Evolutionary conservation across 1,284 basidiomycete genomes (phyloP).

Genomic region (Inonotus hispidus): DNA sequence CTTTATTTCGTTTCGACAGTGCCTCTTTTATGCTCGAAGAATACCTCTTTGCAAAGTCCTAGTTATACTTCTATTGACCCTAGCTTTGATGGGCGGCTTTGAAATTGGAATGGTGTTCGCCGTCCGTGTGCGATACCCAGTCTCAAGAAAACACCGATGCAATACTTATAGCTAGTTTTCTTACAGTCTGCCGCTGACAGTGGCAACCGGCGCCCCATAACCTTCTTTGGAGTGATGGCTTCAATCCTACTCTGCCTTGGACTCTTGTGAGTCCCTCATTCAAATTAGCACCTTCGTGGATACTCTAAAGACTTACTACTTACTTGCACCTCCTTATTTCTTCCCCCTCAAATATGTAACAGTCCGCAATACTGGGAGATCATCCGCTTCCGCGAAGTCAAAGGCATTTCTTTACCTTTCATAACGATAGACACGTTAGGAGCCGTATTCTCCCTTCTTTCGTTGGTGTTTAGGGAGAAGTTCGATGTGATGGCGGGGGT

Average conservation of each 20-base stretch:
- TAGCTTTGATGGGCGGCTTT: slow-evolving; percentile 47
- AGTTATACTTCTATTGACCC: slow-evolving; percentile 32
- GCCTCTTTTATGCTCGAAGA: slow-evolving; percentile 51
- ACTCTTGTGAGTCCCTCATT: slow-evolving; percentile 49
- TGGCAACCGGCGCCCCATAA: slow-evolving; percentile 42
- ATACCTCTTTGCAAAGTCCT: slow-evolving; percentile 31
- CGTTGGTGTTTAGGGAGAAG: slow-evolving; percentile 59
- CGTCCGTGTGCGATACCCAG: slow-evolving; percentile 35
- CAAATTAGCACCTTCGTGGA: no score
- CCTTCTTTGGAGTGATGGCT: slow-evolving; percentile 62
- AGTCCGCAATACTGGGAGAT: slow-evolving; percentile 61
- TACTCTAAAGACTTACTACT: no score
- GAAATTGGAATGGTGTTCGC: slow-evolving; percentile 59
- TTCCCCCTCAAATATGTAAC: slow-evolving; percentile 1
- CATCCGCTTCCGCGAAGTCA: slow-evolving; percentile 60
- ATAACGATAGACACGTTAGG: slow-evolving; percentile 69
- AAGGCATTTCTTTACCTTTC: slow-evolving; percentile 69
- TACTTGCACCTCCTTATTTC: not conserved
- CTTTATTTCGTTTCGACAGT: slow-evolving; percentile 35
- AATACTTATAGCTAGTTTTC: not conserved
- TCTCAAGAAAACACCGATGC: no score
- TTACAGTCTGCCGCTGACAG: slow-evolving; percentile 37
- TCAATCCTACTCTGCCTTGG: slow-evolving; percentile 57
- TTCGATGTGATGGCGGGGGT: slow-evolving; percentile 67
- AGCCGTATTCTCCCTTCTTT: slow-evolving; percentile 66